Evolutionary conservation across 352 stramenopile species (phyloP), one percentile per base, ranked within the genome.

Genomic region (Globisporangium camurandrum): DNA sequence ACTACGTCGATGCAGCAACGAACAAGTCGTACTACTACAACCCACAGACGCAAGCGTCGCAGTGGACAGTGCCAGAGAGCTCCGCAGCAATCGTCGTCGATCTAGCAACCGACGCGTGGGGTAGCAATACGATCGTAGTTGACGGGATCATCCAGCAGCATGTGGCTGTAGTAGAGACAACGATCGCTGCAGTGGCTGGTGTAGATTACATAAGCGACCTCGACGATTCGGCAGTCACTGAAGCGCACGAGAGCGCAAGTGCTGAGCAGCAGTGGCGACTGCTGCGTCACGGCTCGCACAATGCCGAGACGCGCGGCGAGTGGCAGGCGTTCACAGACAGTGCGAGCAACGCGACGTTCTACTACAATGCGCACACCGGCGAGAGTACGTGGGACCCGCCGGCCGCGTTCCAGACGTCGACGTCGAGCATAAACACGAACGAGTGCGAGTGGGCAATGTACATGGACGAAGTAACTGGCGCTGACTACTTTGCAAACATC

Each of bases 321-420:
- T 90, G 81, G 81, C 64, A 81, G 38, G 66, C 66, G 40, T 78
- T 82, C 41, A 57, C 86, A 40, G 78, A 92, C 46, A 50, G 72
- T 8, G 61, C 59, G 12, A 82, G 56, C n/a, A 64, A 71, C 7
- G 64, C 74, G 26, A 59, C 61, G 37, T 92, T 81, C 51, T 89
- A 89, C 61, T 86, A 84, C 62, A 89, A 90, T 57, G 45, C 56
- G 4, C 17, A 43, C 39, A 88, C 78, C 0, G 64, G 71, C 12
- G 75, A 83, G 55, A 78, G 71, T 44, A 68, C 71, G 30, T 92
- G 81, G 81, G 66, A 69, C 20, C 38, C 45, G 22, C 79, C 75
- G 1, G 1, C 24, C 1, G 56, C 42, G 22, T 56, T 54, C 14
- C 19, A 48, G 33, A 27, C 20, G 47, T 27, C 34, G 61, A 24